phyloP scores from a whole-genome alignment of 1,284 basidiomycete species.

The Pseudozyma thailandica region DNA sequence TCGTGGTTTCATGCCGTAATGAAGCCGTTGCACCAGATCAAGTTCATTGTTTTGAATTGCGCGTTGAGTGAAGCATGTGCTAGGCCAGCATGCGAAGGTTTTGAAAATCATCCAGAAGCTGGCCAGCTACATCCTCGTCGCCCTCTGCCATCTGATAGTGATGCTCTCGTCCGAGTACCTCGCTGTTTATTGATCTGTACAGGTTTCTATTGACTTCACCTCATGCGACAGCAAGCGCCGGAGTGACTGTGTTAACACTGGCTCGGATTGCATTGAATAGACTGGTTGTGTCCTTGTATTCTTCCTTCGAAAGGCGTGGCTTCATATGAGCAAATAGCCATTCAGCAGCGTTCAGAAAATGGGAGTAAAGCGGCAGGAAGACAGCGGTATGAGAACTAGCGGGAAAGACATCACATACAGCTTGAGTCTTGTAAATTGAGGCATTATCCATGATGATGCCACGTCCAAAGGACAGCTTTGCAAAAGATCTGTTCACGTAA shows the following conservation, averaged over 20 bases:
- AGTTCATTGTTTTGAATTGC: not conserved
- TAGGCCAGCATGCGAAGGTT: not conserved
- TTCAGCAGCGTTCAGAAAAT: slow-evolving; percentile 9
- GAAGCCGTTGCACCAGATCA: slow-evolving; percentile 3
- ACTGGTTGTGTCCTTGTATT: slow-evolving; percentile 4
- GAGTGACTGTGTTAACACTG: slow-evolving; percentile 6
- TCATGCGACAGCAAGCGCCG: not conserved
- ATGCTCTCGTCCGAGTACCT: slow-evolving; percentile 2
- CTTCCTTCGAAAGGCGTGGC: slow-evolving; percentile 8
- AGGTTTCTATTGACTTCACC: slow-evolving; percentile 9
- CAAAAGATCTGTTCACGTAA: slow-evolving; percentile 1
- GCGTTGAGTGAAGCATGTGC: not conserved
- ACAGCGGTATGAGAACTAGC: not conserved
- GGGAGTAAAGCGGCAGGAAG: slow-evolving; percentile 7
- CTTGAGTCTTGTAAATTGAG: slow-evolving; percentile 6
- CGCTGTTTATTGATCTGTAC: not conserved
- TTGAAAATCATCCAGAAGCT: not conserved
- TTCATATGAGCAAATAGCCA: slow-evolving; percentile 12
- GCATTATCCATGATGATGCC: slow-evolving; percentile 12
- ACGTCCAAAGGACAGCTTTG: not conserved
- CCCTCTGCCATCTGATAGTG: slow-evolving; percentile 10
- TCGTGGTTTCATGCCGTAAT: not conserved
- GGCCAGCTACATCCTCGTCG: slow-evolving; percentile 1
- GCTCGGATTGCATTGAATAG: slow-evolving; percentile 5
- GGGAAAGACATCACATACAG: not conserved